A percentile compares a stretch with the other conserved stretches of the same genome.
Evolutionary conservation across 2,329 filamentous ascomycete genomes (phyloP).

Genomic region (Fusarium albosuccineum): DNA sequence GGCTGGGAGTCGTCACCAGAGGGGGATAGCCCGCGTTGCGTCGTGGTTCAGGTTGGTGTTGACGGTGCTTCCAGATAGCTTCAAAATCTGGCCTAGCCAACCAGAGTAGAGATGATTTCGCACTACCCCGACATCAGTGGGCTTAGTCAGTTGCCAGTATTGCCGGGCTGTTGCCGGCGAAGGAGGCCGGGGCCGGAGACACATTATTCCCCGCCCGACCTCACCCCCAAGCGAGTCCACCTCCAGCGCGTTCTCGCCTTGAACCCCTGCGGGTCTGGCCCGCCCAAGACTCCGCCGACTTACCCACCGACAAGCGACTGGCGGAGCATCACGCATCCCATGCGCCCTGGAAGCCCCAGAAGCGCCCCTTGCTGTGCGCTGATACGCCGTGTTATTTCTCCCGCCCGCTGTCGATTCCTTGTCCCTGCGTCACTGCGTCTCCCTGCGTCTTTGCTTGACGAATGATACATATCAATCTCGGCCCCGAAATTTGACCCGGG

Average conservation of each 20-base stretch:
- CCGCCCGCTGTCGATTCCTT: conserved; percentile 3
- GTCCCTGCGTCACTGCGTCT: conserved; percentile 27
- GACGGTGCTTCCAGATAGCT: conserved; percentile 8
- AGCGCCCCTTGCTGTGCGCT: conserved; percentile 31
- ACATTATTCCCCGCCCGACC: not conserved
- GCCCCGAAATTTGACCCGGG: conserved; percentile 33
- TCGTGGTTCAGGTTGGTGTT: not conserved
- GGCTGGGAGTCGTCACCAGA: too few species aligned
- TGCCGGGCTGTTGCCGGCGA: not conserved
- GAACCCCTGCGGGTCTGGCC: not conserved
- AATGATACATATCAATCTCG: conserved; percentile 33
- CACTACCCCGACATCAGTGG: conserved; percentile 28
- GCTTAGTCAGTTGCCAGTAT: not conserved
- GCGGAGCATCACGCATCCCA: conserved; percentile 19
- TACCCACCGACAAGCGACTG: conserved; percentile 16
- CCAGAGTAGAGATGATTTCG: conserved; percentile 16
- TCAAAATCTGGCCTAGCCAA: conserved; percentile 29
- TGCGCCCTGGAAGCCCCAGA: conserved; percentile 28
- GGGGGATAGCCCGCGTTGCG: not conserved
- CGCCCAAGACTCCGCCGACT: not conserved
- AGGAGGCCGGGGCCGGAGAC: not conserved
- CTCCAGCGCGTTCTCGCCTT: not conserved
- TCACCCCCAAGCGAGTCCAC: not conserved
- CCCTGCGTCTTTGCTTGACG: conserved; percentile 16
- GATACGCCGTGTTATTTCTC: conserved; percentile 30